Evolutionary conservation across 2,329 filamentous ascomycete species (phyloP), one percentile per base, ranked within the genome.

Genomic region (Dactylellina haptotyla): DNA sequence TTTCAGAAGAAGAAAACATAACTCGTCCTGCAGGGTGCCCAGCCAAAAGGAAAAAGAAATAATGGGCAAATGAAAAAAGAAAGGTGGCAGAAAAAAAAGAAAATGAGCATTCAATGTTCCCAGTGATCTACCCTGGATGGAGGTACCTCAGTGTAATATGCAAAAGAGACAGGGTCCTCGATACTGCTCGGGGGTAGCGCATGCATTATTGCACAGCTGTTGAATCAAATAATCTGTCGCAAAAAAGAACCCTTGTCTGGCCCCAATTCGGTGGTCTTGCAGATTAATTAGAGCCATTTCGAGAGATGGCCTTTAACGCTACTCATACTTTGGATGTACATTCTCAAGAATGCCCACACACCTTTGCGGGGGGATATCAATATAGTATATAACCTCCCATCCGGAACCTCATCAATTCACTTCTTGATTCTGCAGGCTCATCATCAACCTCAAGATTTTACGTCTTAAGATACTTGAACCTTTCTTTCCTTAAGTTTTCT

Each of bases 331-430:
- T 53, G 59, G 45, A 58, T 48, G 67, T 59, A 65, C 53, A 53
- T 67, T 34, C 54, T 61, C 59, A 54, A 48, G 53, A 66, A 66
- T 66, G 39, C 69, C 51, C 69, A 64, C 61, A 65, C 61, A 56
- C 59, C 46, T 61, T 54, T 66, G 69, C 67, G 67, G 67, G 58
- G 66, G 46, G 20, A 59, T 62, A 66, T 73, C 54, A 30, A 72
- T 43, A 73, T 65, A 64, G 54, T 67, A 73, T 73, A 73, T 73
- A 73, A 73, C 61, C 26, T n/a, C 53, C 69, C 69, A 51, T 73
- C 67, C 69, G 48, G 37, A 56, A 71, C 66, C 66, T 66, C 69
- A 73, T 46, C 54, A 54, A 54, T 57, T 66, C 61, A 43, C 46
- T 53, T 62, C 53, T 66, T 59, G 34, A 73, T 65, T 73, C 69